A percentile compares a stretch with the other conserved stretches of the same genome.
Evolutionary conservation across 805 yeast genomes (phyloP).

Genomic region (Wickerhamomyces pijperi): DNA sequence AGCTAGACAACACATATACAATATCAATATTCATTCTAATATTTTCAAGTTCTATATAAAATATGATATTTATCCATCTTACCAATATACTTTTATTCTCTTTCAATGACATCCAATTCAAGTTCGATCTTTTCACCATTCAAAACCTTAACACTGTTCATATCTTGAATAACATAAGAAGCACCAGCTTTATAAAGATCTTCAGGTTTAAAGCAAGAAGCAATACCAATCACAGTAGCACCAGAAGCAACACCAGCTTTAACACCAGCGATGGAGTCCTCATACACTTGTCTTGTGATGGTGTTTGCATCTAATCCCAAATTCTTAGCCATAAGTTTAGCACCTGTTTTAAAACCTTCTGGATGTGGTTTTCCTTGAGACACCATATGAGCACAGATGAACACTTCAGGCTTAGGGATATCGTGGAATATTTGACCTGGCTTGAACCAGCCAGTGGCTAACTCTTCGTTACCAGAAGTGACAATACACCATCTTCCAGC

Average conservation of each 20-base stretch:
- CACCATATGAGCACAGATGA: slow-evolving; percentile 78
- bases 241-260: slow-evolving; percentile 81
- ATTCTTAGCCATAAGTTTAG: slow-evolving; percentile 35
- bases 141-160: slow-evolving; percentile 23
- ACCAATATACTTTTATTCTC: slow-evolving; percentile 1
- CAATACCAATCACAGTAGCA: slow-evolving; percentile 74
- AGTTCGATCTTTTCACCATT: slow-evolving; percentile 14
- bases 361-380: slow-evolving; percentile 81
- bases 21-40: background rate
- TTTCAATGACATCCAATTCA: slow-evolving; percentile 17
- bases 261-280: slow-evolving; percentile 88
- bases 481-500: slow-evolving; percentile 69
- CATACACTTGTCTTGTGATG: slow-evolving; percentile 54
- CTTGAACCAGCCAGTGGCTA: slow-evolving; percentile 73
- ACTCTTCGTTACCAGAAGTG: slow-evolving; percentile 68
- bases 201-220: slow-evolving; percentile 59
- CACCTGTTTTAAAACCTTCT: slow-evolving; percentile 47
- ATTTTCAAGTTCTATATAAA: background rate
- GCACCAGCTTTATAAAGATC: slow-evolving; percentile 56
- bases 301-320: slow-evolving; percentile 24
- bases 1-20: background rate
- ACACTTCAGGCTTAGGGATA: slow-evolving; percentile 53
- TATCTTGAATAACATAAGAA: slow-evolving; percentile 68
- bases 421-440: slow-evolving; percentile 32
- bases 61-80: background rate